Base-by-base conservation (phyloP, 2,329 filamentous ascomycete species). In the Huntiella moniliformis region DNA sequence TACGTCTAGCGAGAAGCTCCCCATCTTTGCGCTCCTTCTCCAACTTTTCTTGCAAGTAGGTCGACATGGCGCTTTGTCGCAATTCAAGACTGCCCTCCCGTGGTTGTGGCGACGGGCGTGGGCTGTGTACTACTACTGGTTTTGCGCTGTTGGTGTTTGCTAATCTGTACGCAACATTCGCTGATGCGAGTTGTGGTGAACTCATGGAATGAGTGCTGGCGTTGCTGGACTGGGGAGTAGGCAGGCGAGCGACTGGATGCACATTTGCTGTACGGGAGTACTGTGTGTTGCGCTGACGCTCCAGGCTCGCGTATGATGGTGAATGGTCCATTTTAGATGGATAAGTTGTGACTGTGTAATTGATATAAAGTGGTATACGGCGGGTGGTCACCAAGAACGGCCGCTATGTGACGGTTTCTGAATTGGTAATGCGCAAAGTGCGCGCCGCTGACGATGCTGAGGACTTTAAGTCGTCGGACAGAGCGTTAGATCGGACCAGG, bases 41-140 rank as follows among this genome's bases (percentile, higher is more conserved):
- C n/a, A 76, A 57, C 50, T 64, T 68, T 54, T 74, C 71, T 40
- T 73, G 71, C 2, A 76, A 59, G 43, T 73, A 68, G 12, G 60
- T 65, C 0, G 72, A 75, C 11, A 67, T 57, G 1, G 62, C 60
- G 18, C 57, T 56, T 38, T 61, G 63, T 12, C 62, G 61, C 3
- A 56, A 52, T 3, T 71, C 67, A 28, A 59, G 58, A 35, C 60
- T 61, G 13, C 61, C 56, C 48, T 67, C 62, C 51, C 63, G 59
- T 8, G 67, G 51, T 33, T 59, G 60, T 3, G 67, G 64, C 15
- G 60, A 58, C 3, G 63, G 60, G 45, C 60, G 60, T 1, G 63
- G 57, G 18, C 63, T 61, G 8, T 63, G 61, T 5, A 57, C 58
- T 22, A 51, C 52, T 6, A 54, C 51, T 11, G 58, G 57, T 32